Evolutionary conservation across 2,329 filamentous ascomycete species (phyloP), one percentile per base, ranked within the genome.

Genomic region (Macrophomina pseudophaseolina): DNA sequence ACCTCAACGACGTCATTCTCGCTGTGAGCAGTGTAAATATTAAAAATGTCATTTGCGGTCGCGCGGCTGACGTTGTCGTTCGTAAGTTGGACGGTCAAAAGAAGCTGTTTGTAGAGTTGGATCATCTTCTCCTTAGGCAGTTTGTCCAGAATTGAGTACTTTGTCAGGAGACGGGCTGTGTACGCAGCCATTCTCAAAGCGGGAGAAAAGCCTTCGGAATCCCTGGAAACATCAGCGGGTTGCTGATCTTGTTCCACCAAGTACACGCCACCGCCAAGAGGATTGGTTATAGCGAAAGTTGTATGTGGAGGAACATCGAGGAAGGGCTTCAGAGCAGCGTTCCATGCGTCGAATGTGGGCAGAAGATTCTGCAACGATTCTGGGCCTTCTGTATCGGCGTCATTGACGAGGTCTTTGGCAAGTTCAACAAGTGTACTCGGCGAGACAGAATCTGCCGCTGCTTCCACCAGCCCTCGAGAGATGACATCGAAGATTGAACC

Each of bases 121-220:
- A 79, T 74, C 30, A 75, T 72, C 59, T 76, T 69, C 49, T 77
- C 74, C 51, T 75, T 56, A 46, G 76, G 70, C 7, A 81, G 60
- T 40, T 71, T 69, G 14, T 74, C 70, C 12, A 79, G 69, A 3
- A 80, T 62, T 23, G 80, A 75, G 2, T 77, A 77, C 1, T 75
- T 76, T 18, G 80, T 78, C 38, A 93, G 74, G 0, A 95, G 75
- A 58, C 84, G 84, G 5, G 84, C 82, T 0, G 88, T 85, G 75
- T 93, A 97, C 58, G 90, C 83, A 0, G 90, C 88, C 81, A 96
- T 91, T 65, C 94, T 86, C 14, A 92, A 86, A 0, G 92, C 88
- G 64, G 91, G 82, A 1, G 92, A 92, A 38, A 89, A 87, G 0
- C 91, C 91, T 69, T 87, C 86, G 4, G 85, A 81, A 74, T 97